Evolutionary conservation across 495 filamentous ascomycete species (phyloP).

Genomic region (Oleoguttula mirabilis): DNA sequence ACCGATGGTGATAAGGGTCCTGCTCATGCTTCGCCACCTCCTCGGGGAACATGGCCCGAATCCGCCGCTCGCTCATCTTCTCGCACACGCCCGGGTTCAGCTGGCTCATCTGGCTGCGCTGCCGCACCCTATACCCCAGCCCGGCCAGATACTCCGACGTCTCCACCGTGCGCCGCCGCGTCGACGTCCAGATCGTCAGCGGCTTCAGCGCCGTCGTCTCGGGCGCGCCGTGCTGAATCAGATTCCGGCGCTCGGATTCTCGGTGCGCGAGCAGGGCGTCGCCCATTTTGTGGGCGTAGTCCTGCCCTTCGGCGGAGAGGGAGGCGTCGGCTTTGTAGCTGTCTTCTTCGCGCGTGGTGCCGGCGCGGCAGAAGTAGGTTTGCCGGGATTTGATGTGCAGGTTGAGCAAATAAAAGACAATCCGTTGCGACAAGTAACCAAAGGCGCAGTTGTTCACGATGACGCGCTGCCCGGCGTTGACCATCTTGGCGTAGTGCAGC

Average conservation of each 20-base stretch:
- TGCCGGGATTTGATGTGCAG: slow-evolving; percentile 87
- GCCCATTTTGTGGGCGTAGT: slow-evolving; percentile 81
- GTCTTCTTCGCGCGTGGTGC: slow-evolving; percentile 62
- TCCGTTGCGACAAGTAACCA: slow-evolving; percentile 86
- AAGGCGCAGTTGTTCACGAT: slow-evolving; percentile 92
- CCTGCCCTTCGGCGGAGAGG: slow-evolving; percentile 65
- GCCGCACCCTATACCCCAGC: slow-evolving; percentile 70
- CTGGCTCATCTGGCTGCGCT: slow-evolving; percentile 90
- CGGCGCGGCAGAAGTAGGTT: slow-evolving; percentile 82
- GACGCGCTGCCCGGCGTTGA: slow-evolving; percentile 87
- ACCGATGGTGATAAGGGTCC: slow-evolving; percentile 95
- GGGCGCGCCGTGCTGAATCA: slow-evolving; percentile 55
- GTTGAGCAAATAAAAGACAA: slow-evolving; percentile 96
- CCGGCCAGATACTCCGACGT: slow-evolving; percentile 72
- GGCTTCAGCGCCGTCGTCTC: slow-evolving; percentile 56
- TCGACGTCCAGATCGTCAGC: slow-evolving; percentile 89
- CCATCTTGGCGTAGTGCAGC: slow-evolving; percentile 98
- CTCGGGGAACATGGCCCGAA: slow-evolving; percentile 68
- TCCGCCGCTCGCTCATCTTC: slow-evolving; percentile 70
- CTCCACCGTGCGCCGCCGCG: slow-evolving; percentile 75
- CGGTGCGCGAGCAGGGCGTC: slow-evolving; percentile 71
- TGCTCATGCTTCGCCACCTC: slow-evolving; percentile 86
- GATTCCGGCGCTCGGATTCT: slow-evolving; percentile 60
- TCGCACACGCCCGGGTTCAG: slow-evolving; percentile 94
- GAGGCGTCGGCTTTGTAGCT: slow-evolving; percentile 83